Evolutionary conservation across 192 early-diverging fungal species (phyloP), one percentile per base, ranked within the genome.

Genomic region (Umbelopsis sp.): DNA sequence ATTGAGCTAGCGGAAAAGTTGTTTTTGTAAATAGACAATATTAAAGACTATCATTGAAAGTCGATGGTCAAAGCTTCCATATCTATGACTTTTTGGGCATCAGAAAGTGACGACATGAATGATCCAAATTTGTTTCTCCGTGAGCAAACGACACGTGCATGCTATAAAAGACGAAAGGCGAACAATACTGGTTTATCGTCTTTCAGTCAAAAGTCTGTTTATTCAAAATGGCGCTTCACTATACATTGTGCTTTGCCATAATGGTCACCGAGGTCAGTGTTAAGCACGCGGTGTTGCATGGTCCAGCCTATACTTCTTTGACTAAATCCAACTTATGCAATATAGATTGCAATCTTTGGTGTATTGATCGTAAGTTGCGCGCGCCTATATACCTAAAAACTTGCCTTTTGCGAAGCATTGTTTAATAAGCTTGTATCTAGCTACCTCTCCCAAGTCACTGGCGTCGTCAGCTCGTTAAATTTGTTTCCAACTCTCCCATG

Each of bases 361-460:
- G 23, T 75, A 6, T 41, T 75, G 64, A 64, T 74, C 23, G 46
- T 75, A 70, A 64, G 73, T 74, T 37, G 21, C 10, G 2, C 10
- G 2, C 30, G 12, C 27, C 3, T 64, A 21, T 10, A 49, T 9
- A 44, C 20, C 1, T n/a, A 35, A n/a, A 71, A 61, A 35, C 10
- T 8, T 61, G 23, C n/a, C 9, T 22, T 15, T 44, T 49, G 25
- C 22, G 16, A 48, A 23, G 44, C 25, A 3, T 35, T 1, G 15
- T 11, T 2, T 44, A 21, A 12, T 23, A 22, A 1, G 7, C 11
- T 46, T 25, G 11, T 65, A 35, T 64, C 13, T 75, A 87, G 85
- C 47, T 87, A 44, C 85, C 85, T 30, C 65, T 87, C 25, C 85
- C 85, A n/a, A 75, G 69, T 66, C 74, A 76, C n/a, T 85, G 83